These are phyloP conservation scores for Lentinula boryana DNA, from an alignment of 768 basidiomycete genomes.

Conservation along the genomic window DNA sequence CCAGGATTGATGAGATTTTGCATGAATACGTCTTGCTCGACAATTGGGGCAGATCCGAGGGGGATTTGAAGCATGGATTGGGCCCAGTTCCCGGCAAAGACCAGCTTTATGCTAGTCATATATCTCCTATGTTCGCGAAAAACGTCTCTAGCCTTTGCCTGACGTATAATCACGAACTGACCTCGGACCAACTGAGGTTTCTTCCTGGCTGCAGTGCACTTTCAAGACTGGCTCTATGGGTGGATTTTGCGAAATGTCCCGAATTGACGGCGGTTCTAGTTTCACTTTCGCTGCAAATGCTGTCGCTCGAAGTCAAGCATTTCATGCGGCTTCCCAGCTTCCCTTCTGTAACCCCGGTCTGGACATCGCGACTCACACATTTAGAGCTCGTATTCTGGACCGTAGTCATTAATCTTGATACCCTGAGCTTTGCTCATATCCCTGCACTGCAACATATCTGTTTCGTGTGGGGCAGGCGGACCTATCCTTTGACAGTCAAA, in stretches of 20 bases:
- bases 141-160: conserved; percentile 5
- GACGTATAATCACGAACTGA: conserved; percentile 2
- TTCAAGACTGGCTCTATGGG: conserved; percentile 2
- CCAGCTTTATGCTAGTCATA: background rate
- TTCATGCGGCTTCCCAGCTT: background rate
- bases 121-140: background rate
- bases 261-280: background rate
- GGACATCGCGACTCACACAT: conserved; percentile 2
- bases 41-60: conserved; percentile 2
- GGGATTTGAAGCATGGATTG: conserved; percentile 1
- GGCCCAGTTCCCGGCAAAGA: background rate
- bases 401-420: background rate
- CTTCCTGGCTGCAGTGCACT: background rate
- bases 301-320: conserved; percentile 1
- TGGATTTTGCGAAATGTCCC: background rate
- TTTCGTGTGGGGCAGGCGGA: conserved; percentile 2
- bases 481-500: background rate
- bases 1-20: conserved; percentile 2
- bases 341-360: background rate
- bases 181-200: background rate
- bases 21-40: conserved; percentile 6
- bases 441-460: conserved; percentile 2
- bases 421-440: background rate
- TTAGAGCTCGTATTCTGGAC: conserved; percentile 4
- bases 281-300: background rate